phyloP scores from a whole-genome alignment of 495 filamentous ascomycete species.

The Letharia lupina region DNA sequence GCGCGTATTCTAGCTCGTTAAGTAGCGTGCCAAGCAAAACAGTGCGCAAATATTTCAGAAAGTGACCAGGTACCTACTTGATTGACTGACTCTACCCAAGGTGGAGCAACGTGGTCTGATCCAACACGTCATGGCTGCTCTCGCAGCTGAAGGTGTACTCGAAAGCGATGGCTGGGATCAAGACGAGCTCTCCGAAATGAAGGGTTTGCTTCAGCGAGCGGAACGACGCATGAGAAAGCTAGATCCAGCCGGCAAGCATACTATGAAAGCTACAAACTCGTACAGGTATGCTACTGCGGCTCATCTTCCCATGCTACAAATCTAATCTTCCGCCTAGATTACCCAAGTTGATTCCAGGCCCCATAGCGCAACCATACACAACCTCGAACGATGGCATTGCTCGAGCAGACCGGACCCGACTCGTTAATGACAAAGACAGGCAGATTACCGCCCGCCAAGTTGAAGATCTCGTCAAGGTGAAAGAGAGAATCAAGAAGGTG shows the following conservation, averaged over 20 bases:
- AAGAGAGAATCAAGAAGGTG: slow-evolving; percentile 40
- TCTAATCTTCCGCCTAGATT: slow-evolving; percentile 6
- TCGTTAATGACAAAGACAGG: slow-evolving; percentile 37
- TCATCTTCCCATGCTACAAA: background rate
- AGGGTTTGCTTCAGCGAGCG: slow-evolving; percentile 55
- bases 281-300: slow-evolving; percentile 2
- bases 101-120: no score
- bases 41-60: no score
- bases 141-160: background rate
- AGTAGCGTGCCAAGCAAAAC: no score
- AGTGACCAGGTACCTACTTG: no score
- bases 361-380: slow-evolving; percentile 41
- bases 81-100: no score
- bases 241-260: slow-evolving; percentile 10
- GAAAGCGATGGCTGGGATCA: slow-evolving; percentile 30
- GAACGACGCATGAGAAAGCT: slow-evolving; percentile 45
- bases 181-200: slow-evolving; percentile 51
- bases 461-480: slow-evolving; percentile 36
- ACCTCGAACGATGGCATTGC: slow-evolving; percentile 32
- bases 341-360: slow-evolving; percentile 14
- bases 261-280: background rate
- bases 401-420: slow-evolving; percentile 35
- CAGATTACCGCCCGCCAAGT: slow-evolving; percentile 37
- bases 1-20: no score
- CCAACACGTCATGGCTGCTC: background rate